Base-by-base conservation (phyloP, 345 rosid genomes). In the Aethionema arabicum region DNA sequence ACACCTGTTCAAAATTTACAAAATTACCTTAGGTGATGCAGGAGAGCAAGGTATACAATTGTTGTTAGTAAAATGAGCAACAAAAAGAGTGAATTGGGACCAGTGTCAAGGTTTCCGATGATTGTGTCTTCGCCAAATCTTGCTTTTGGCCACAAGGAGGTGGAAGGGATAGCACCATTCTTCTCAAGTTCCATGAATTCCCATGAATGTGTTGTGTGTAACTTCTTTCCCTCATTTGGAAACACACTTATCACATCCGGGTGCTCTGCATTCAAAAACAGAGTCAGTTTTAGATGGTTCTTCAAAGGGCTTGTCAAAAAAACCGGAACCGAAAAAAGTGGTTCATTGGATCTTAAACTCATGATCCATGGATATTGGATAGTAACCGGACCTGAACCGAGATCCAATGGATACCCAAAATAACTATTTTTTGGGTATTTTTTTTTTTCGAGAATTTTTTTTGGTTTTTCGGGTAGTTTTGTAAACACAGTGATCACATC, bases 171-270 rank as follows among this genome's bases (percentile, higher is more conserved):
- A 0, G 38, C 44, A 0, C 85, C 87, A 16, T 72, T 43, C 45
- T 60, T 56, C 30, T 78, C 91, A 12, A 78, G 56, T n/a, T 36
- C 7, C 81, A 85, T 73, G 42, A 82, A 85, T 0, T 77, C 82
- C 87, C 91, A 82, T 0, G 87, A 78, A 56, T 45, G 80, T 42
- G 85, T 82, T 30, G 91, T 82, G 59, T 78, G 87, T 5, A 85
- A 59, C 12, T 80, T 62, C 47, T 63, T 78, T 11, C 60, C 79
- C 55, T 45, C 30, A 78, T 74, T 65, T 36, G 57, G 44, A 67
- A 82, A 82, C 14, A 82, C 77, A 0, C 87, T 77, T 4, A 76
- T 65, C 0, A 78, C 91, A 4, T 63, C 57, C 4, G 87, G 85
- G 40, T 82, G 76, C 44, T 67, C 87, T 82, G 82, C 70, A 29